A percentile compares a stretch with the other conserved stretches of the same genome.
Conservation (phyloP, 2,329 filamentous ascomycete species). For the Apiospora rasikravindrae region DNA sequence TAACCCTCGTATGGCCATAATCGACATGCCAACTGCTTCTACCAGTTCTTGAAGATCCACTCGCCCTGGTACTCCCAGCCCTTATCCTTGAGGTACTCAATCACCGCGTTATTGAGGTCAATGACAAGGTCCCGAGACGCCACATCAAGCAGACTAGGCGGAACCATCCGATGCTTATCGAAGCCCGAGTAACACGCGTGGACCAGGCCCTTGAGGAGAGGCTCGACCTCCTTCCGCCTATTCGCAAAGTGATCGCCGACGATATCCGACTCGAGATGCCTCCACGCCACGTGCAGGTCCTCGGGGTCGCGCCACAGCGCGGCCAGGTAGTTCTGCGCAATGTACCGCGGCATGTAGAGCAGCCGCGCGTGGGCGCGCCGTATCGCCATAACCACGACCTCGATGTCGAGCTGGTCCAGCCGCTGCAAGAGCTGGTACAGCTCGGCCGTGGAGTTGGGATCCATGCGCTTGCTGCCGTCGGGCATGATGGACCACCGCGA, state of each 20-base stretch:
- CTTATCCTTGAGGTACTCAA: not conserved
- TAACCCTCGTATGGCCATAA: not conserved
- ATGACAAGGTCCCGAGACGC: not conserved
- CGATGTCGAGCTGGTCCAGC: not conserved
- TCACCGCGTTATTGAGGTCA: not conserved
- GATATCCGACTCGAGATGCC: not conserved
- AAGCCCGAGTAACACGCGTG: not conserved
- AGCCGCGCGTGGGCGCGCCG: not conserved
- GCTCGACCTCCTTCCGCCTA: not conserved
- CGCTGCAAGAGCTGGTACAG: not conserved
- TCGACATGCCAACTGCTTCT: not conserved
- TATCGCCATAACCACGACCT: not conserved
- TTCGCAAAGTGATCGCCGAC: not conserved
- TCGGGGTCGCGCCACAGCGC: not conserved
- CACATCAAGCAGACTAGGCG: not conserved
- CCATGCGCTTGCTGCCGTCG: not conserved
- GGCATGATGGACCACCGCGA: not conserved
- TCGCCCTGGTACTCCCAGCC: not conserved
- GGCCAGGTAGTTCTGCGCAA: not conserved
- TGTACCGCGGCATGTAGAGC: not conserved
- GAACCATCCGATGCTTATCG: not conserved
- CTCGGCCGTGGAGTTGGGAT: not conserved
- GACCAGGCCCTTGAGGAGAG: not conserved
- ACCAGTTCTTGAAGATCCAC: not conserved
- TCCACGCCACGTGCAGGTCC: not conserved